Evolutionary conservation across 1,284 basidiomycete genomes (phyloP).

Genomic region (Sporisorium reilianum): DNA sequence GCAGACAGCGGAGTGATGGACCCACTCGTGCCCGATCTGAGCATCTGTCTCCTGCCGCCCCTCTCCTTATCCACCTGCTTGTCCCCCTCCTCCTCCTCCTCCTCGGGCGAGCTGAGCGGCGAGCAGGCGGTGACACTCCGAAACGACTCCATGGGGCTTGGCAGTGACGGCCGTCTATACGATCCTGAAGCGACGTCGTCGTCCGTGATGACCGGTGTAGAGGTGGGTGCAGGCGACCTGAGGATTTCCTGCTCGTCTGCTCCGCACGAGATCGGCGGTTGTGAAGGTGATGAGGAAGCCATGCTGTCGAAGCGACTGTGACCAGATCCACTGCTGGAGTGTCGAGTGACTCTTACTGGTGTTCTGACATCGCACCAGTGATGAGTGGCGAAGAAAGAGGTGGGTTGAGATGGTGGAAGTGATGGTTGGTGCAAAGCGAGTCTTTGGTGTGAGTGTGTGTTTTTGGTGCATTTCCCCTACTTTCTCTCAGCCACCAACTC

Average conservation of each 20-base stretch:
- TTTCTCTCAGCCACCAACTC: neutral
- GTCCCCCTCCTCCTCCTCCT: constrained; percentile 7
- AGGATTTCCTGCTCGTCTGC: constrained; percentile 27
- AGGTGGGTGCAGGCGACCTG: constrained; percentile 5
- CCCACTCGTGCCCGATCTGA: constrained; percentile 41
- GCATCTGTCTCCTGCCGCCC: constrained; percentile 28
- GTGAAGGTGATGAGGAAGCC: neutral
- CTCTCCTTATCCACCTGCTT: constrained; percentile 1
- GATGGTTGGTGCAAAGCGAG: too few relatives aligned
- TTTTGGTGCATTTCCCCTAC: neutral
- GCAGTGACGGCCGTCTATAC: constrained; percentile 28
- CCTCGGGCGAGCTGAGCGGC: constrained; percentile 33
- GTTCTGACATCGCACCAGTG: neutral
- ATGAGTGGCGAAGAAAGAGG: neutral
- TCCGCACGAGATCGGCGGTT: neutral
- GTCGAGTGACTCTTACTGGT: neutral
- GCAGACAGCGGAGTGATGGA: constrained; percentile 26
- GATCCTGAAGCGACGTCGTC: constrained; percentile 24
- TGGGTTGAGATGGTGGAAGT: constrained; percentile 1
- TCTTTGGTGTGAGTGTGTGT: neutral
- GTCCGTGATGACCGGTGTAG: constrained; percentile 23
- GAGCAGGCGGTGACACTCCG: constrained; percentile 33
- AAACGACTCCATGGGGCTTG: constrained; percentile 15
- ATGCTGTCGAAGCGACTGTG: neutral
- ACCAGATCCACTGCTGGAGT: neutral